Conservation (phyloP, 78 protist genomes). For the Dictyostelium purpureum region DNA sequence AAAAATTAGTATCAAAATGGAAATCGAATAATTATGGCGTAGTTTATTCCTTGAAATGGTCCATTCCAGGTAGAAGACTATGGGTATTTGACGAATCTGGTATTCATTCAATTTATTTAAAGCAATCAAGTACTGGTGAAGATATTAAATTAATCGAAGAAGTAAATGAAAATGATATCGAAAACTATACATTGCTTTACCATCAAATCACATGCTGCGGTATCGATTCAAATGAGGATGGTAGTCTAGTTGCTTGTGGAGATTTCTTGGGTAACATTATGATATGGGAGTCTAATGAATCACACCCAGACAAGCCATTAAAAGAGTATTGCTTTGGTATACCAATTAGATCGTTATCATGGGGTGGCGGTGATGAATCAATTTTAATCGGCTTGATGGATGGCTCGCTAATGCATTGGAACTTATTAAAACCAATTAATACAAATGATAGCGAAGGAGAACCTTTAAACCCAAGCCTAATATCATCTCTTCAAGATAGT, state of each 20-base stretch:
- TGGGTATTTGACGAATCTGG: constrained; percentile 79
- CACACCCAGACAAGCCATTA: background rate
- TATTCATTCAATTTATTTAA: constrained; percentile 40
- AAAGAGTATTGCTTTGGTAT: constrained; percentile 23
- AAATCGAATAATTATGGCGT: constrained; percentile 35
- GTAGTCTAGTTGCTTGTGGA: constrained; percentile 48
- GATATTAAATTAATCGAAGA: background rate
- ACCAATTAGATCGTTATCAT: constrained; percentile 45
- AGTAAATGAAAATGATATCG: background rate
- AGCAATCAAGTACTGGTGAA: background rate
- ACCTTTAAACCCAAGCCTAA: background rate
- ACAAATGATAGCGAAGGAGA: background rate
- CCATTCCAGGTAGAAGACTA: constrained; percentile 15
- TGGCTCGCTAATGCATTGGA: constrained; percentile 16
- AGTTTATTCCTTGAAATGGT: constrained; percentile 63
- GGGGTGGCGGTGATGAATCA: background rate
- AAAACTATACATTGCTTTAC: constrained; percentile 3
- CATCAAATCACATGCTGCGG: constrained; percentile 74
- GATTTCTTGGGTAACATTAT: constrained; percentile 57
- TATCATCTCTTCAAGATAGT: background rate
- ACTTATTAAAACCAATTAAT: no score
- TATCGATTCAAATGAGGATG: constrained; percentile 39
- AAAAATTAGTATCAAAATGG: background rate
- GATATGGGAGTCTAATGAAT: constrained; percentile 5
- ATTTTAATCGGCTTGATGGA: constrained; percentile 31